A percentile compares a stretch with the other conserved stretches of the same genome.
These are phyloP conservation scores for Xylaria sp. DNA, from an alignment of 2,329 filamentous ascomycete species.

Conservation along the genomic window DNA sequence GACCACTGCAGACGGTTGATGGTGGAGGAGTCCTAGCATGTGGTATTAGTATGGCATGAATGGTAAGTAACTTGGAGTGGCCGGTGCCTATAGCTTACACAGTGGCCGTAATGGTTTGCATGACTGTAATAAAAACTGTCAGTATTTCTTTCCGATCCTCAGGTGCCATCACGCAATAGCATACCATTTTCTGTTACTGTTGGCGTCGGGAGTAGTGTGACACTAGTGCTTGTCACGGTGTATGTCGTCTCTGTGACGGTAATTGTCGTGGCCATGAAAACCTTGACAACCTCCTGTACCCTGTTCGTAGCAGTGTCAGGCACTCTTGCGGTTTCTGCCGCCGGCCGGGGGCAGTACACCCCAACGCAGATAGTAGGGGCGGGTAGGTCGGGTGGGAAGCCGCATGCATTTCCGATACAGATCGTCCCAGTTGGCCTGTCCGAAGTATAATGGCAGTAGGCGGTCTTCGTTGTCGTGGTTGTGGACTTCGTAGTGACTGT, in stretches of 20 bases:
- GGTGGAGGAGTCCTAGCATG: conserved; percentile 43
- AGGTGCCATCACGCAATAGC: neutral
- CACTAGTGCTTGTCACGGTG: conserved; percentile 35
- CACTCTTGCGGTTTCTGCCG: conserved; percentile 9
- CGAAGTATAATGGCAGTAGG: conserved; percentile 44
- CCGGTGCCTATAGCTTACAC: conserved; percentile 33
- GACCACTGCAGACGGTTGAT: conserved; percentile 42
- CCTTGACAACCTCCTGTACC: conserved; percentile 10
- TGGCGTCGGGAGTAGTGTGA: conserved; percentile 41
- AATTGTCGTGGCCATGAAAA: conserved; percentile 43
- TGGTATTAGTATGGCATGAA: neutral
- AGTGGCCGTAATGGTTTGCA: conserved; percentile 41
- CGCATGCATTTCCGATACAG: conserved; percentile 24
- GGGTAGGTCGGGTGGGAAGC: conserved; percentile 22
- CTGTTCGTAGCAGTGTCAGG: conserved; percentile 8
- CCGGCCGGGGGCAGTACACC: neutral
- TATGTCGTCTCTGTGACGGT: conserved; percentile 46
- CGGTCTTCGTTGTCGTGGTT: conserved; percentile 43
- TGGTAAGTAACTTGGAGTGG: neutral
- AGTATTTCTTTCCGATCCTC: neutral
- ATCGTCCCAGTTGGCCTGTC: conserved; percentile 27
- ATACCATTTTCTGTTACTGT: conserved; percentile 45
- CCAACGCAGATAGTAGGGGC: conserved; percentile 17
- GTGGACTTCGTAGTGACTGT: conserved; percentile 41
- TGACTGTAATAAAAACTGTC: conserved; percentile 31